Base-by-base conservation (phyloP, 371 early-diverging fungal species). In the Rhizomucor miehei region DNA sequence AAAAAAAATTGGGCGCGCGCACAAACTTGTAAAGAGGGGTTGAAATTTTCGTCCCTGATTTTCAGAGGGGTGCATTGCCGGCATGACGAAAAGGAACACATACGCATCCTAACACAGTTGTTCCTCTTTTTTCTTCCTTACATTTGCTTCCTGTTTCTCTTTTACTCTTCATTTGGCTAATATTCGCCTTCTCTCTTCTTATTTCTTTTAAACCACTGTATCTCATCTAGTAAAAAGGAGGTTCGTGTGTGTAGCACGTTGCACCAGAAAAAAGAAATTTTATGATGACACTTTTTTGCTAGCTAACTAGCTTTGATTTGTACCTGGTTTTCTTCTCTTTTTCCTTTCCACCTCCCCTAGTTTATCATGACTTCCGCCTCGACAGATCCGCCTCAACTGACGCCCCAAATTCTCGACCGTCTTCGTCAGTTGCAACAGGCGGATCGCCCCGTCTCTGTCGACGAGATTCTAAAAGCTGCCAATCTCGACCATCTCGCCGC, bases 401-500 rank as follows among this genome's bases (percentile, higher is more conserved):
- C 68, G 40, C 72, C 72, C 29, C 61, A 65, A 47, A 63, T 65
- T 6, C 40, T 68, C 20, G 60, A 65, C 16, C 44, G 60, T 14
- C 66, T 71, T 14, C 58, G 40, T 19, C 43, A 62, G 20, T 60
- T 71, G 17, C 71, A 71, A 49, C 36, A 71, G 9, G 41, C 44
- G 21, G 53, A 67, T 46, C 56, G 60, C 2, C 65, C 64, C 35
- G 62, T 71, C 20, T 62, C 65, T 8, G 60, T 71, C 12, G 62
- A 71, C 51, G 72, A 71, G 39, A 59, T 66, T 23, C 55, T 66
- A 1, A 17, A 51, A 14, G 69, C 69, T 23, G 66, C 68, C 14
- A 71, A 71, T 51, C 51, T 71, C 17, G 53, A 54, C 38, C 68
- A 63, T 51, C 62, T 66, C 14, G 56, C 58, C 19, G 29, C 29